Conservation (phyloP, 2,329 filamentous ascomycete genomes). For the Triangularia verruculosa region DNA sequence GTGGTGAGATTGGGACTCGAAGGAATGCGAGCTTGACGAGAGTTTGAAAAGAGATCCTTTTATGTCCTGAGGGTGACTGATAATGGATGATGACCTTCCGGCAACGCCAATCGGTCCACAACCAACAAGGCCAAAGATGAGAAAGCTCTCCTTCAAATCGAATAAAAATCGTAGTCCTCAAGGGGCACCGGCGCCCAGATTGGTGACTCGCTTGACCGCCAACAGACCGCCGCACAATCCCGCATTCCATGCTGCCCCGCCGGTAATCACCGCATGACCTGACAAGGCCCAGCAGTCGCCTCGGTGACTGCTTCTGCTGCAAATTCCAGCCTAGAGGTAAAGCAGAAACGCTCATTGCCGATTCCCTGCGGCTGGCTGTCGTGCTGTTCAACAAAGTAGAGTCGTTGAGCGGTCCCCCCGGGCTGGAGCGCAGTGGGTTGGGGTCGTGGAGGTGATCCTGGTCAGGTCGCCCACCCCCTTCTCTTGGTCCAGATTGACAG, state of each 20-base stretch:
- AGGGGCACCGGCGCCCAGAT: background rate
- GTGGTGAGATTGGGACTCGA: background rate
- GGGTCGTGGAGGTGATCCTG: slow-evolving; percentile 18
- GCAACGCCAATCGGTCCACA: background rate
- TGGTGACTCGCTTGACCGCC: slow-evolving; percentile 22
- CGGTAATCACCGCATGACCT: slow-evolving; percentile 18
- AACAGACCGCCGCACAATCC: slow-evolving; percentile 14
- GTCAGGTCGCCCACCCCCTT: slow-evolving; percentile 23
- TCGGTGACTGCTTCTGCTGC: background rate
- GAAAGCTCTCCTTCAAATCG: background rate
- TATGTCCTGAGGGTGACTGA: background rate
- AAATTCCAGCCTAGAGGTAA: slow-evolving; percentile 3
- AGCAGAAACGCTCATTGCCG: background rate
- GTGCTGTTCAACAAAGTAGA: background rate
- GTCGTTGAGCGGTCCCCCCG: too few relatives aligned
- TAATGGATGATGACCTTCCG: background rate
- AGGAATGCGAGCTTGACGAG: background rate
- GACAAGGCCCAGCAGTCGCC: slow-evolving; percentile 7
- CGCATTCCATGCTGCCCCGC: slow-evolving; percentile 22
- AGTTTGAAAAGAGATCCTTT: background rate
- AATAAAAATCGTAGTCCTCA: background rate
- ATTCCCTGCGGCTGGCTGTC: too few relatives aligned
- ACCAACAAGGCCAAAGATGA: background rate
- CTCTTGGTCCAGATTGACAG: slow-evolving; percentile 10
- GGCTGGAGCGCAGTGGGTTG: background rate